phyloP scores from a whole-genome alignment of 345 rosid species.

The Gossypium ekmanianum region DNA sequence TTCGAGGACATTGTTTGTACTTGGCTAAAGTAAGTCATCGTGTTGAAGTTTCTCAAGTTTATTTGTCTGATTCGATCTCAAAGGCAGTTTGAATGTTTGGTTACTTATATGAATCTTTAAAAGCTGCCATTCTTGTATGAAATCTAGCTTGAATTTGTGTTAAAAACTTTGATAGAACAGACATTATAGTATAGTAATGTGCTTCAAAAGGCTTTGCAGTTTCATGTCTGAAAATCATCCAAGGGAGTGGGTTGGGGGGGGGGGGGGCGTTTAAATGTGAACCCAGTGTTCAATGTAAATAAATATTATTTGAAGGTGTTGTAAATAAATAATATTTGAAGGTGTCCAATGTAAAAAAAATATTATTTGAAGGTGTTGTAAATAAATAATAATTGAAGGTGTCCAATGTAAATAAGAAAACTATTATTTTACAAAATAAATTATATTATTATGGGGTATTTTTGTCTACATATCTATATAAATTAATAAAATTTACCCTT shows the following conservation, averaged over 20 bases:
- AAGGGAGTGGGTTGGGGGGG: no score
- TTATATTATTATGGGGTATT: no score
- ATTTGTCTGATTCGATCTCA: not conserved
- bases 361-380: no score
- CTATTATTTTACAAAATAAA: no score
- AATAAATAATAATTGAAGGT: not conserved
- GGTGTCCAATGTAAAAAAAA: not conserved
- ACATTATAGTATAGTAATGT: not conserved
- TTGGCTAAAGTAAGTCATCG: slow-evolving; percentile 10
- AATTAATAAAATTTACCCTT: no score
- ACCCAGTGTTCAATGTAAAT: not conserved
- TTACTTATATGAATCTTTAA: not conserved
- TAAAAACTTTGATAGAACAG: not conserved
- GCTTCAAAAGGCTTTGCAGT: not conserved
- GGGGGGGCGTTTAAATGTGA: no score
- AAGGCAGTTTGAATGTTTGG: not conserved
- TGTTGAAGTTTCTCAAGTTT: not conserved
- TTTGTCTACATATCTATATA: no score
- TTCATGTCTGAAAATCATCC: not conserved
- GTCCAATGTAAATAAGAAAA: no score
- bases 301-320: no score
- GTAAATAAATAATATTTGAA: not conserved
- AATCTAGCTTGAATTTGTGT: no score
- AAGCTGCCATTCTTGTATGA: no score
- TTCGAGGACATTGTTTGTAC: slow-evolving; percentile 16